Evolutionary conservation across 805 yeast species (phyloP), one percentile per base, ranked within the genome.

Genomic region (Nakazawaea holstii): DNA sequence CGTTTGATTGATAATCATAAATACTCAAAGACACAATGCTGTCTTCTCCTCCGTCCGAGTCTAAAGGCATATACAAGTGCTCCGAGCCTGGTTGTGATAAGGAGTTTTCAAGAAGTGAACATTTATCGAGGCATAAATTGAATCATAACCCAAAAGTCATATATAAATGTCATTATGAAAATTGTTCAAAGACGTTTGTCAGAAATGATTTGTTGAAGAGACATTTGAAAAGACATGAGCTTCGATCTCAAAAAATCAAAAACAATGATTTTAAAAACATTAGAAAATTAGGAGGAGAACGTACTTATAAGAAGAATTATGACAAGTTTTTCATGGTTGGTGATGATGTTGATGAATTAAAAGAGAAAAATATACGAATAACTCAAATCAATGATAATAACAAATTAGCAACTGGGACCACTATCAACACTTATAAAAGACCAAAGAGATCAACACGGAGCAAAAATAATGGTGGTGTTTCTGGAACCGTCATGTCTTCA

Each of bases 101-200:
- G 56, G 65, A 68, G 15, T 82, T 82, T 54, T 73, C 78, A 20
- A 58, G 88, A 43, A 73, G 81, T 1, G 88, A 82, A 55, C 88
- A 82, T 62, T 59, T 82, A 13, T 72, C 85, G 2, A 64, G 88
- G 43, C 88, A 82, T 57, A 74, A 78, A 55, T 66, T 82, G 43
- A 82, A 82, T 57, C 88, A 82, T 53, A 69, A 72, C 48, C 78
- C 79, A 2, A 68, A 73, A 17, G 75, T 74, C 45, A 78, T 82
- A 9, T 81, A 72, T 56, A 67, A 66, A 26, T 82, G 89, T 58
- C 57, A 60, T 2, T 66, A 66, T 59, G 65, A 72, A 9, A 64
- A 65, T 3, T 82, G 89, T 58, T 67, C 70, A 1, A 80, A 79
- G 59, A 76, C 82, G 0, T 82, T 82, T 66, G 88, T 82, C 0